These are phyloP conservation scores for Termitomyces eurrhizus DNA, from an alignment of 768 basidiomycete genomes.

Conservation along the genomic window DNA sequence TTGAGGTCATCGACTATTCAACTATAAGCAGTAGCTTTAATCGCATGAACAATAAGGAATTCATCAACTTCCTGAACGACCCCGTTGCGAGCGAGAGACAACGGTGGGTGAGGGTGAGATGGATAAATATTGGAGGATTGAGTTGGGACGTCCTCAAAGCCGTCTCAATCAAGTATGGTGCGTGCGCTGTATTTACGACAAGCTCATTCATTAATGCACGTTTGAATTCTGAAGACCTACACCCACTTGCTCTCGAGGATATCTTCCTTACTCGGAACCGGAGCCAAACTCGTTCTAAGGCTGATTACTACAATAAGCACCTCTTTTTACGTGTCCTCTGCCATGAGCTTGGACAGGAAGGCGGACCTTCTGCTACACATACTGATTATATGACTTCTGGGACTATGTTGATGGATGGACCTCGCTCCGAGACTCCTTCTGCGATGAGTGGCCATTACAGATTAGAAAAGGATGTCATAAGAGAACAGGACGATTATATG, in stretches of 20 bases:
- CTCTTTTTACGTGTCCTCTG: constrained; percentile 68
- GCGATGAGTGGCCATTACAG: constrained; percentile 10
- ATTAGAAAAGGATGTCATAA: constrained; percentile 4
- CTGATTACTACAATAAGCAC: constrained; percentile 67
- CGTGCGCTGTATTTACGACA: constrained; percentile 14
- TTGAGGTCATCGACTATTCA: constrained; percentile 68
- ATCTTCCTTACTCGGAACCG: constrained; percentile 53
- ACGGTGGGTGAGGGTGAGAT: constrained; percentile 65
- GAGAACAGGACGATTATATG: constrained; percentile 9
- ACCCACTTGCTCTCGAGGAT: constrained; percentile 72
- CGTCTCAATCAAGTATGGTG: constrained; percentile 61
- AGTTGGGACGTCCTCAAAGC: constrained; percentile 74
- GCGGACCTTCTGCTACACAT: constrained; percentile 16
- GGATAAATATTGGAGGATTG: constrained; percentile 69
- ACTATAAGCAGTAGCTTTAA: constrained; percentile 47
- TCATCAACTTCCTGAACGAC: constrained; percentile 52
- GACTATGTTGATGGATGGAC: constrained; percentile 23
- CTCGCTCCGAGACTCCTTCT: constrained; percentile 35
- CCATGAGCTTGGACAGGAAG: constrained; percentile 46
- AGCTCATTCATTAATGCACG: neutral
- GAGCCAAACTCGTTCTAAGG: constrained; percentile 56
- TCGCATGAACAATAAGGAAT: constrained; percentile 57
- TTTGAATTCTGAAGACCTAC: constrained; percentile 41
- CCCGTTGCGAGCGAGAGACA: constrained; percentile 41
- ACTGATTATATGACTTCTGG: constrained; percentile 20